Percentiles rank a stretch among this genome's conserved stretches.
Evolutionary conservation across 2,329 filamentous ascomycete genomes (phyloP).

Genomic region (Ascochyta clinopodiicola): DNA sequence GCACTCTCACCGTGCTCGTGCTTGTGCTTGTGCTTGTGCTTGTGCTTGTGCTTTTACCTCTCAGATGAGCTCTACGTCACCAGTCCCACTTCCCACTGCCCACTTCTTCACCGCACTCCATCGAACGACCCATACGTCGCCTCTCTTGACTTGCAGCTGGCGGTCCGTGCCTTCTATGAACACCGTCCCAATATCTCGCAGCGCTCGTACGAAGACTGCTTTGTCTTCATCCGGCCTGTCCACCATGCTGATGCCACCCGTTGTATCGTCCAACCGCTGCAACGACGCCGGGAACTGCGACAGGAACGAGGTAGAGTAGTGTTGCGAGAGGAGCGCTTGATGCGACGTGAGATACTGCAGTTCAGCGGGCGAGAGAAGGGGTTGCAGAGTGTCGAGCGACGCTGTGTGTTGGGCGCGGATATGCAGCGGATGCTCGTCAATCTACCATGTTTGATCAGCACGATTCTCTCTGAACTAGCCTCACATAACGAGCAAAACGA

Average conservation of each 20-base stretch:
- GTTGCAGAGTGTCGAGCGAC: constrained; percentile 57
- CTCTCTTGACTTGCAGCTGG: constrained; percentile 54
- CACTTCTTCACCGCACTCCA: constrained; percentile 67
- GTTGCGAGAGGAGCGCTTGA: constrained; percentile 80
- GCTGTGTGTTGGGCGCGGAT: constrained; percentile 62
- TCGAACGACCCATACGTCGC: constrained; percentile 64
- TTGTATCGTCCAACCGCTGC: constrained; percentile 87
- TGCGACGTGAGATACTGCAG: constrained; percentile 83
- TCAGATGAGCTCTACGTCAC: constrained; percentile 71
- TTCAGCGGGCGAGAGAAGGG: constrained; percentile 75
- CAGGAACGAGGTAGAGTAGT: constrained; percentile 87
- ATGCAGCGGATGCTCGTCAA: constrained; percentile 78
- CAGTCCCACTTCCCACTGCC: constrained; percentile 64
- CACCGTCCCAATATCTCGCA: constrained; percentile 65
- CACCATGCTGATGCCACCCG: constrained; percentile 90
- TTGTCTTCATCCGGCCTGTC: constrained; percentile 82
- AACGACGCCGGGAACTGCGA: constrained; percentile 78
- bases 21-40: not conserved
- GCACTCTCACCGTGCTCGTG: not conserved
- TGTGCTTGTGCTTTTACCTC: constrained; percentile 19
- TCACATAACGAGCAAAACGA: not conserved
- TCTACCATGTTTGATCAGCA: constrained; percentile 53
- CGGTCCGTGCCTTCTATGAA: constrained; percentile 66
- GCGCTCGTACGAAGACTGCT: constrained; percentile 82
- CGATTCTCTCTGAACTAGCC: not conserved